Base-by-base conservation (phyloP, 495 filamentous ascomycete genomes). In the Penicillium pancosmium region DNA sequence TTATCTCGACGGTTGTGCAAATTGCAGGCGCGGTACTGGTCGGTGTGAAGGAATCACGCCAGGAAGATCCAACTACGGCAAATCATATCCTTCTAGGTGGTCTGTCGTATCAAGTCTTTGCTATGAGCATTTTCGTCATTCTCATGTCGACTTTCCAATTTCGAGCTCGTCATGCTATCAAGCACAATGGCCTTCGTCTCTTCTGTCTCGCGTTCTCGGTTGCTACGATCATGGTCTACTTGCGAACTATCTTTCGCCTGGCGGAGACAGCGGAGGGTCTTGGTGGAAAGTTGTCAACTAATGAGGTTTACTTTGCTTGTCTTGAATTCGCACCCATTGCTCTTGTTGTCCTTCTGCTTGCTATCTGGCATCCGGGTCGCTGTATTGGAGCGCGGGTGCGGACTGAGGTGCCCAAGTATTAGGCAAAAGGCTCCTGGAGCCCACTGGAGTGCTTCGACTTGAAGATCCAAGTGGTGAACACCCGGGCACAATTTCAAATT, bases 261-360 rank as follows among this genome's bases (percentile, higher is more conserved):
- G 81, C 80, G 7, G 82, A 85, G 70, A 84, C 81, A 2, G 73
- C 78, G 0, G 63, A 84, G 63, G 81, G 83, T 0, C 61, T 85
- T 0, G 64, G 65, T 41, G 71, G 75, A n/a, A 67, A 73, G 31
- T 60, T 83, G 51, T 71, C 67, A 35, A 72, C 72, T 0, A 71
- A 78, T 61, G 82, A 84, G 64, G 72, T 73, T 2, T 82, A 70
- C 55, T 84, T 84, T 68, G 82, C 78, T 18, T 73, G 68, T 38
- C 64, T 84, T 56, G 81, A 84, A 66, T 84, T 83, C 64, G 71
- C 73, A 50, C 82, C 82, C 12, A 72, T 84, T 34, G 77, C 79
- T 21, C 38, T 82, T 58, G 79, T 79, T 3, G 71, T 78, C 2
- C 68, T 67, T 50, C 23, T 82, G 33, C 63, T 82, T 36, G 68